Conservation (phyloP, 805 yeast species). For the Priceomyces haplophilus region DNA sequence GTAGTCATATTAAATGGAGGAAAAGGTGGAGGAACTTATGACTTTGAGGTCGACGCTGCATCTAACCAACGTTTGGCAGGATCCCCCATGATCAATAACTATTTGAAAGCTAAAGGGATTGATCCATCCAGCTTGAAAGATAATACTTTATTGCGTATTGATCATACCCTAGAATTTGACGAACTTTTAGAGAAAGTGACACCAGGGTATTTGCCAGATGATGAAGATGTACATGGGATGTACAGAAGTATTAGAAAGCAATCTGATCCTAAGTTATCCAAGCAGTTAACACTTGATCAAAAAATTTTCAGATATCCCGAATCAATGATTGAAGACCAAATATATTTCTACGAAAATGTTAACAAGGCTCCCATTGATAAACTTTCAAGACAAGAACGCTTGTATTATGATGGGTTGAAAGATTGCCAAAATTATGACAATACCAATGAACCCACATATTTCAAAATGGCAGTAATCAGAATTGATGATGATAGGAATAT, state of each 20-base stretch:
- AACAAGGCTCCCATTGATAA: slow-evolving; percentile 9
- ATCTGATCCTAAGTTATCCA: slow-evolving; percentile 10
- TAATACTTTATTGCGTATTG: slow-evolving; percentile 11
- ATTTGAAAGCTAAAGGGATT: slow-evolving; percentile 11
- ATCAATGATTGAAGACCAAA: slow-evolving; percentile 13
- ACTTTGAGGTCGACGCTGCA: slow-evolving; percentile 20
- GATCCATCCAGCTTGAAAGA: slow-evolving; percentile 12
- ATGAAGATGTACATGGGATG: slow-evolving; percentile 20
- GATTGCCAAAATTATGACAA: slow-evolving; percentile 14
- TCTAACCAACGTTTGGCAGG: slow-evolving; percentile 23
- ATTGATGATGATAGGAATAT: slow-evolving; percentile 28
- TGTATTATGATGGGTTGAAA: slow-evolving; percentile 23
- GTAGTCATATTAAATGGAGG: slow-evolving; percentile 25
- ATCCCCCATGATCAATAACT: slow-evolving; percentile 30
- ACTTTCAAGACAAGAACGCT: slow-evolving; percentile 16
- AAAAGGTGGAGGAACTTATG: slow-evolving; percentile 26
- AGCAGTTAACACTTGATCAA: slow-evolving; percentile 14
- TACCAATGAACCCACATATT: slow-evolving; percentile 33
- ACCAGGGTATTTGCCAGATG: slow-evolving; percentile 12
- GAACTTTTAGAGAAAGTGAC: slow-evolving; percentile 18
- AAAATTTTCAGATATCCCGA: slow-evolving; percentile 21
- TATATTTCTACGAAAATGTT: slow-evolving; percentile 14
- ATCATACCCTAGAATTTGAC: slow-evolving; percentile 27
- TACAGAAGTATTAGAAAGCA: slow-evolving; percentile 12
- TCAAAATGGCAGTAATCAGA: slow-evolving; percentile 30